Base-by-base conservation (phyloP, 2,329 filamentous ascomycete species). In the Westerdykella sp. region DNA sequence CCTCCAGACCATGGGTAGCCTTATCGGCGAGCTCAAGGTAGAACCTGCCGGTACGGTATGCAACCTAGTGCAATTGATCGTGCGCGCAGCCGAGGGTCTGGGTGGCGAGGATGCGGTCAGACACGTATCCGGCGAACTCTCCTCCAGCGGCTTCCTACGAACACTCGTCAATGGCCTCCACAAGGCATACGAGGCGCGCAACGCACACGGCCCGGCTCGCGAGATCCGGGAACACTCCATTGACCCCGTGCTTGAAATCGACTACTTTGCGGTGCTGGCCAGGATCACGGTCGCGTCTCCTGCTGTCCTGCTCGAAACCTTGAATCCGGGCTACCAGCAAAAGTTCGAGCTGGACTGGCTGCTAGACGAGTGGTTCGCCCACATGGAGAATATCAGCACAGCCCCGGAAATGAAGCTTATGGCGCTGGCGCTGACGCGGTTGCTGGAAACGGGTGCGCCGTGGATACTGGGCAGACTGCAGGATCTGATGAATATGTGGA, bases 251-350 rank as follows among this genome's bases (percentile, higher is more conserved):
- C 83, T 86, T 1, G 82, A 95, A 59, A 85, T 85, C 0, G 87
- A 95, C 60, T 95, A 95, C 63, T 85, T 95, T 59, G 79, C 81
- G 4, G 81, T 97, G 2, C 74, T 98, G 2, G 83, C 87, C 2
- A 84, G 90, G 1, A 76, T 97, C 13, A 79, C 83, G 0, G 70
- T 95, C 2, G 81, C 83, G 1, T 84, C 85, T 31, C 87, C 90
- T 1, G 68, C 68, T 2, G 71, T 85, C 2, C 84, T 95, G 52
- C 70, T 83, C 11, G 70, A 73, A 37, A 75, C 74, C 1, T 57
- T 79, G 4, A 50, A 48, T 3, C 50, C 46, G 4, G 52, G 49
- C 2, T 55, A 53, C 2, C 41, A 63, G 6, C 55, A 60, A 38
- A 65, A 64, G 42, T 35, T 35, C 16, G 59, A 54, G 21, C 47